phyloP scores from a whole-genome alignment of 2,329 filamentous ascomycete species.

The Leptographium galeiforme region DNA sequence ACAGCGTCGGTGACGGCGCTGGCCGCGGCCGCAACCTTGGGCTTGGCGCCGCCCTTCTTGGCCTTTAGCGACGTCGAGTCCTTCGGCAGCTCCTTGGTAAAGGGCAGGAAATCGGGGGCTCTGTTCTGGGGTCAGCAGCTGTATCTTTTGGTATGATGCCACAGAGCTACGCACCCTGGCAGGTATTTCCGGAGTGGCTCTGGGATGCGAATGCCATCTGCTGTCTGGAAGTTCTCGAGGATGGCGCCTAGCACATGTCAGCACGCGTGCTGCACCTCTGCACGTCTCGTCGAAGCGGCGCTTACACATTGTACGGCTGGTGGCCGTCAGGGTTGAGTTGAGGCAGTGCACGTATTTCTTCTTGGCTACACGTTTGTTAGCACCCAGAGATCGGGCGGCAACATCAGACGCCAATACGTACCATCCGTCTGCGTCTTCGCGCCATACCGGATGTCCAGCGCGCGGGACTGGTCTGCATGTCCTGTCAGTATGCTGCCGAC shows the following conservation, averaged over 20 bases:
- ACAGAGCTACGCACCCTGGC: conserved; percentile 39
- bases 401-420: conserved; percentile 17
- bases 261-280: not conserved
- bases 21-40: conserved; percentile 11
- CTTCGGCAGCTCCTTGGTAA: conserved; percentile 72
- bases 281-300: not conserved
- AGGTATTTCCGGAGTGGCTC: conserved; percentile 81
- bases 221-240: conserved; percentile 91
- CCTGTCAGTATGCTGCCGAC: not conserved
- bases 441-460: conserved; percentile 84
- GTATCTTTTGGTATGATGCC: not conserved
- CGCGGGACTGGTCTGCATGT: conserved; percentile 60
- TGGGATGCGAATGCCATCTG: conserved; percentile 70
- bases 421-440: conserved; percentile 69
- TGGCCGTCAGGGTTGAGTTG: conserved; percentile 42
- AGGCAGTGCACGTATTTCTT: conserved; percentile 94
- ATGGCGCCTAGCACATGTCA: conserved; percentile 27
- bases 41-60: conserved; percentile 13
- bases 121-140: conserved; percentile 1
- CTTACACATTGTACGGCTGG: conserved; percentile 34
- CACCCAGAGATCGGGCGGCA: not conserved
- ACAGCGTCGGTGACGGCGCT: conserved; percentile 11
- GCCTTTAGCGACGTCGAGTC: conserved; percentile 26
- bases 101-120: conserved; percentile 78
- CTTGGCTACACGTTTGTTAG: conserved; percentile 24